Base-by-base conservation (phyloP, 129 eudicot species). In the Scalesia atractyloides region DNA sequence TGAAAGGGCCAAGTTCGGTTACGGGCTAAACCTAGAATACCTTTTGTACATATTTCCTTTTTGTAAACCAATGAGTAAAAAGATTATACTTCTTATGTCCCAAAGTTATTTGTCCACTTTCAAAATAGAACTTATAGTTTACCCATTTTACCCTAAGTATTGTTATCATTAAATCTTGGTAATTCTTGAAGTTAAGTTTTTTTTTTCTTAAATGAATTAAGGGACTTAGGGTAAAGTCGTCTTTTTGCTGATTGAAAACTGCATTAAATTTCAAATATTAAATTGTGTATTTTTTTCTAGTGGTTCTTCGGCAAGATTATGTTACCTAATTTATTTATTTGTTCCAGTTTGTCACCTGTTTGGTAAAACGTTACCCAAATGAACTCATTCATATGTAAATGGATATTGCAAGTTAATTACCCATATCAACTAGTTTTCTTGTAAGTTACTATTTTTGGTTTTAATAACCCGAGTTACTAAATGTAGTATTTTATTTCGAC, bases 391-490 rank as follows among this genome's bases (percentile, higher is more conserved):
- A n/a, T 48, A 2, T 13, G 59, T 48, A 68, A 26, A 49, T 49
- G 73, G 20, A 34, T 60, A 60, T 26, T 60, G 43, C 6, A 19
- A 60, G 65, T 62, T 62, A 15, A n/a, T 62, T 34, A 7, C 68
- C 47, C 68, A 36, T 34, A n/a, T 34, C 24, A 9, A 36, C 24
- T 7, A 34, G 43, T 60, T 30, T 30, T 17, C 13, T n/a, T 34
- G 16, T 34, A n/a, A 63, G 15, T 22, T 63, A 7, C 8, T 36
- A 51, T 19, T 30, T 9, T 19, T 2, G 16, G 20, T 33, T 9
- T n/a, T 0, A 19, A 73, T 30, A 63, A 12, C 62, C 49, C 2
- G 20, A 63, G 43, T 43, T 75, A 33, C 67, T 75, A 30, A 75
- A 26, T 15, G 34, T 22, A 53, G 10, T 13, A 20, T 66, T 33